Base-by-base conservation (phyloP, 192 early-diverging fungal genomes). In the Umbelopsis isabellina region DNA sequence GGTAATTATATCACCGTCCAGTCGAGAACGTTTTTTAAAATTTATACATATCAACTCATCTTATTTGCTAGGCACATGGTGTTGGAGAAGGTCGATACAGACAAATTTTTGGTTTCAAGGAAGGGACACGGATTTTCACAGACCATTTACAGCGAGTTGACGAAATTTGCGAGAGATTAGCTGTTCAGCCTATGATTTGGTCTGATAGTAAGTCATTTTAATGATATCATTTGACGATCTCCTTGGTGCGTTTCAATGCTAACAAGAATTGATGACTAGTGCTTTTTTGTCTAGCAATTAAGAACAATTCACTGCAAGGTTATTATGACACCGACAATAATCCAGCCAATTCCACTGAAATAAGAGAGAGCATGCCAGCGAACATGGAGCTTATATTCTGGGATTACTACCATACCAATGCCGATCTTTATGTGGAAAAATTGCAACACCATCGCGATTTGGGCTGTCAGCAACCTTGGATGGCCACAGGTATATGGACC, bases 341-440 rank as follows among this genome's bases (percentile, higher is more conserved):
- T 58, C 78, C 81, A 8, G 79, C 84, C 22, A 71, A 74, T 68
- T 6, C 45, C 0, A 82, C 83, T 44, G 88, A 91, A 23, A 79
- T 90, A 51, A 74, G 81, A 3, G 82, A 78, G 46, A 83, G 77
- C 33, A 79, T 94, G 48, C 93, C 93, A 49, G 66, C 74, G 3
- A 86, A 87, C 64, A 74, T 91, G 13, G 86, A 91, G 30, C 80
- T 94, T 37, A 86, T 94, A 20, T 95, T 91, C 58, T 95, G 94
- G 94, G 92, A 95, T 73, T 95, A 94, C 71, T 94, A 94, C 72
- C 92, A 94, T 73, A 90, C 89, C 27, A 65, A 65, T 50, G 75
- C 88, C 44, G 89, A 93, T 66, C 82, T 87, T 1, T 95, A 95
- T 75, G 68, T 82, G 5, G 80, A 80, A 70, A 94, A 95, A 69